Percentiles rank a stretch among this genome's conserved stretches.
phyloP scores from a whole-genome alignment of 148 eudicot species.

The Camellia sinensis region DNA sequence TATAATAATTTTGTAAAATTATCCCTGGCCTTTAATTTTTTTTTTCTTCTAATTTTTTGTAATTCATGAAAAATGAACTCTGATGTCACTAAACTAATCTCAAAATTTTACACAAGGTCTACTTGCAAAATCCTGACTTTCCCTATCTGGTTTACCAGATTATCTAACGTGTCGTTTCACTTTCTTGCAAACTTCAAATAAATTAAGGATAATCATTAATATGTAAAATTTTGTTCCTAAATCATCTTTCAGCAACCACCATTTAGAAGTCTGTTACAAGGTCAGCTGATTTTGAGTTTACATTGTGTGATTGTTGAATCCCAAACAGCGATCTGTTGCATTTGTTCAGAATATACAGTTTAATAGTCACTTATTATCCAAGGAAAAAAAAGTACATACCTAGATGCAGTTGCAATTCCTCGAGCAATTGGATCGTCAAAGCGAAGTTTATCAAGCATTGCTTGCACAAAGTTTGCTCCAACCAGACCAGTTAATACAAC shows the following conservation, averaged over 20 bases:
- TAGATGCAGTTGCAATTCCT: constrained; percentile 97
- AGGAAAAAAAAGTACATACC: constrained; percentile 40
- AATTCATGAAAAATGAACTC: too few relatives aligned
- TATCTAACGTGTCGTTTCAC: background rate
- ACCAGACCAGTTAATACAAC: constrained; percentile 94
- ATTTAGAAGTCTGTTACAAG: background rate
- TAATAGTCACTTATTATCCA: background rate
- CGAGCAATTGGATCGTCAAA: constrained; percentile 94
- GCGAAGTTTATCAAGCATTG: constrained; percentile 68
- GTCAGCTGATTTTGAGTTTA: background rate
- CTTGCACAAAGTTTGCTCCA: constrained; percentile 96
- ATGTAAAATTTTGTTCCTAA: background rate
- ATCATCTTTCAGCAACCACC: background rate
- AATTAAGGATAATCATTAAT: background rate
- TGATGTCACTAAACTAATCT: too few relatives aligned
- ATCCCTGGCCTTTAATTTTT: too few relatives aligned
- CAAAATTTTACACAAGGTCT: too few relatives aligned
- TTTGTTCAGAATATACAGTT: background rate
- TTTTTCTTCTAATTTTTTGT: too few relatives aligned
- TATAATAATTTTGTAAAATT: too few relatives aligned
- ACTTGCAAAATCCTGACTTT: background rate
- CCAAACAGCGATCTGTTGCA: background rate
- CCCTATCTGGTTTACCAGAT: background rate
- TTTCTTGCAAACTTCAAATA: background rate
- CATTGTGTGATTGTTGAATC: background rate